Base-by-base conservation (phyloP, 345 rosid species). In the Murraya koenigii region DNA sequence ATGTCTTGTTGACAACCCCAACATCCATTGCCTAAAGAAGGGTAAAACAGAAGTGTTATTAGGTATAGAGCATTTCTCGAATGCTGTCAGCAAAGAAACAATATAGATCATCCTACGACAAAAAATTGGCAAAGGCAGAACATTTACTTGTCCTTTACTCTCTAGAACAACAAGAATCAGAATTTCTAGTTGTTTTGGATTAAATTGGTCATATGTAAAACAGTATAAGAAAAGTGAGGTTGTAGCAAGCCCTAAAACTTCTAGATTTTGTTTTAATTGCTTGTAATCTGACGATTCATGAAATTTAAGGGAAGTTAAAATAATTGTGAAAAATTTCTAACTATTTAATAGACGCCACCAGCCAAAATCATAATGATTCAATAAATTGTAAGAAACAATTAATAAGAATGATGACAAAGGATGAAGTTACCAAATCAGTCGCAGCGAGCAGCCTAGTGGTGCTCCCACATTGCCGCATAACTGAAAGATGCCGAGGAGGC, bases 401-500 rank as follows among this genome's bases (percentile, higher is more conserved):
- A 32, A 69, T n/a, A 59, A 59, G 35, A 25, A 23, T n/a, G 52
- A 56, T 14, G 5, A 65, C 28, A 75, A 4, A 64, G 14, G 20
- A 77, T 26, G 55, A 76, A 77, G 80, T 82, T 81, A 91, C 97
- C 88, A 81, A 77, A 84, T 85, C 88, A 82, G 88, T 83, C 15
- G 86, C 87, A 41, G 81, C 77, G 35, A 86, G 84, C 82, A 91
- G 71, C 86, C 82, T 86, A 66, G 80, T 75, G 32, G 88, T 76
- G 81, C 85, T 79, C 74, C 89, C 72, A 80, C 87, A 76, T 79
- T 87, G 88, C 30, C 79, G 87, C 81, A 80, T 66, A 19, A 77
- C 75, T 1, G 92, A 87, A 78, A 85, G 75, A 59, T 92, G 96
- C 32, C 92, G 82, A 0, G 97, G 98, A 81, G 98, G 98, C 80